phyloP scores from a whole-genome alignment of 805 yeast genomes.

The Suhomyces emberorum region DNA sequence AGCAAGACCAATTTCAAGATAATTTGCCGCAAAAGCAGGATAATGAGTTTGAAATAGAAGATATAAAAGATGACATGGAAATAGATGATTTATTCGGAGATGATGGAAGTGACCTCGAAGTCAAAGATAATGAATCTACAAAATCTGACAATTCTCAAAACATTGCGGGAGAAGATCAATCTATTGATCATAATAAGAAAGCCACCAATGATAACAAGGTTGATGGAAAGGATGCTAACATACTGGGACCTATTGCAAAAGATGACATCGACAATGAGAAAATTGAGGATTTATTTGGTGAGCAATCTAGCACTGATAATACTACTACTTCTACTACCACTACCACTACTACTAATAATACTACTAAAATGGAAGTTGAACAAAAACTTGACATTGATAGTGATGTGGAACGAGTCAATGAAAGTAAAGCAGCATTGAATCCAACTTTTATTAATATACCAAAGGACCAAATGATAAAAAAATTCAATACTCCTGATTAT shows the following conservation, averaged over 20 bases:
- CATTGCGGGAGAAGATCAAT: slow-evolving; percentile 3
- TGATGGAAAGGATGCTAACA: neutral
- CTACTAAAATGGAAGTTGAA: neutral
- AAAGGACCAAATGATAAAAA: slow-evolving; percentile 48
- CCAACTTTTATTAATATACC: slow-evolving; percentile 47
- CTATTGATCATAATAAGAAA: slow-evolving; percentile 5
- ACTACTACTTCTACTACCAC: neutral
- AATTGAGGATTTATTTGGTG: neutral
- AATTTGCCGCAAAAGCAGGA: neutral
- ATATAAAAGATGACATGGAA: slow-evolving; percentile 19
- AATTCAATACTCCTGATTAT: slow-evolving; percentile 48
- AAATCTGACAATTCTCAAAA: neutral
- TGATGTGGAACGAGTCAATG: neutral
- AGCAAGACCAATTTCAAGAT: slow-evolving; percentile 3
- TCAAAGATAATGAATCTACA: slow-evolving; percentile 5
- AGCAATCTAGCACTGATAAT: neutral
- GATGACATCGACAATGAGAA: slow-evolving; percentile 8
- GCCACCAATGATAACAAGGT: neutral
- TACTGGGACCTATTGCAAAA: slow-evolving; percentile 1
- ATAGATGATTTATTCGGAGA: slow-evolving; percentile 34
- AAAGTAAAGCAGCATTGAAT: neutral
- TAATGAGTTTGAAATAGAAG: neutral
- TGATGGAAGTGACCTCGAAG: slow-evolving; percentile 25
- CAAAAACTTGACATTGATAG: neutral
- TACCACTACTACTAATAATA: no score